A percentile compares a stretch with the other conserved stretches of the same genome.
These are phyloP conservation scores for Puccinia novopanici DNA, from an alignment of 1,284 basidiomycete genomes.

Conservation along the genomic window DNA sequence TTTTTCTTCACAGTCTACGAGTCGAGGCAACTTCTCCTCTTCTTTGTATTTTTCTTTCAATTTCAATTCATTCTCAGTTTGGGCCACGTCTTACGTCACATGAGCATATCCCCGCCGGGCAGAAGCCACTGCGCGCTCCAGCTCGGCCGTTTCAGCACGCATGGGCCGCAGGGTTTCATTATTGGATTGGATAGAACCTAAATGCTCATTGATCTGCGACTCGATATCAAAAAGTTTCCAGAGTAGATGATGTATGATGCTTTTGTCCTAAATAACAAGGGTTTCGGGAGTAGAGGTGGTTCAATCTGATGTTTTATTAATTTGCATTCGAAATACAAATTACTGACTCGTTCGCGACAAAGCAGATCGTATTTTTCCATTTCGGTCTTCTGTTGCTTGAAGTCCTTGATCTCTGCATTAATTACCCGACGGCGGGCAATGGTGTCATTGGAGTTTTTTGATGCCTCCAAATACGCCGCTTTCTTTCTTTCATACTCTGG, in stretches of 20 bases:
- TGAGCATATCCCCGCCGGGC: conserved; percentile 78
- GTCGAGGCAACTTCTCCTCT: conserved; percentile 66
- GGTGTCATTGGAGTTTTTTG: conserved; percentile 88
- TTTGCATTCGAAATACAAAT: not conserved
- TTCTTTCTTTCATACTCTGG: conserved; percentile 87
- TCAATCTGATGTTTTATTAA: not conserved
- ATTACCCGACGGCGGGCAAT: conserved; percentile 91
- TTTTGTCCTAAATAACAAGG: conserved; percentile 67
- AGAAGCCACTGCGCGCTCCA: conserved; percentile 73
- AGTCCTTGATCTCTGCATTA: conserved; percentile 91
- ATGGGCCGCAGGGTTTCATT: conserved; percentile 71
- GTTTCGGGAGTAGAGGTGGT: not conserved
- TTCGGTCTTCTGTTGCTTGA: conserved; percentile 94
- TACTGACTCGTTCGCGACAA: conserved; percentile 69
- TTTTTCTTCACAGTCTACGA: conserved; percentile 44
- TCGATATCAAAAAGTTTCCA: conserved; percentile 92
- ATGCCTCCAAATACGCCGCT: conserved; percentile 80
- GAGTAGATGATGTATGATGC: conserved; percentile 77
- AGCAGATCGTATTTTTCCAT: conserved; percentile 83
- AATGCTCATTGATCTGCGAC: conserved; percentile 72
- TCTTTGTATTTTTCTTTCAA: conserved; percentile 80
- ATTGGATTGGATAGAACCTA: conserved; percentile 70
- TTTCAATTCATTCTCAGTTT: conserved; percentile 75
- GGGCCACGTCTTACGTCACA: conserved; percentile 71
- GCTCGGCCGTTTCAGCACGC: conserved; percentile 63